Evolutionary conservation across 257 asterid species (phyloP).

Genomic region (Galeopsis tetrahit): DNA sequence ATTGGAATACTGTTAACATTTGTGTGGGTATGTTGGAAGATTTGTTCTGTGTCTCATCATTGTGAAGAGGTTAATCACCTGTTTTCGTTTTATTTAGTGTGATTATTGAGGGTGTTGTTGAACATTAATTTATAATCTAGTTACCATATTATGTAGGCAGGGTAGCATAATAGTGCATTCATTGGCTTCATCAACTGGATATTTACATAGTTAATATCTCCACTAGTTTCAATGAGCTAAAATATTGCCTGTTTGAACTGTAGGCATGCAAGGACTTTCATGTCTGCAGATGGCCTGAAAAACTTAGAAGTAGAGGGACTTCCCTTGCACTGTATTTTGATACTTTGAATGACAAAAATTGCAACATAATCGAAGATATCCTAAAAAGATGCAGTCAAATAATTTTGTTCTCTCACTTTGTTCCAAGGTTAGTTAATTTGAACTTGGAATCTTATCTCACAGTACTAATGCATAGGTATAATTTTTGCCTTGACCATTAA

Average conservation of each 20-base stretch:
- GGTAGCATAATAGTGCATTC: not conserved
- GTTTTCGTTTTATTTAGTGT: slow-evolving; percentile 1
- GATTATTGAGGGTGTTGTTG: not conserved
- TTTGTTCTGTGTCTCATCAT: slow-evolving; percentile 3
- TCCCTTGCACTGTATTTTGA: slow-evolving; percentile 84
- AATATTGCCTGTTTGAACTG: slow-evolving; percentile 28
- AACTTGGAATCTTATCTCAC: slow-evolving; percentile 23
- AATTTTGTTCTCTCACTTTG: slow-evolving; percentile 81
- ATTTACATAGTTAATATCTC: not conserved
- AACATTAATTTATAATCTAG: not conserved
- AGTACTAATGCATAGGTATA: slow-evolving; percentile 8
- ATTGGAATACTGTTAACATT: not conserved
- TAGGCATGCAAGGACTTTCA: slow-evolving; percentile 93
- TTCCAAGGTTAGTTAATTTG: slow-evolving; percentile 68
- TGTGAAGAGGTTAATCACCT: not conserved
- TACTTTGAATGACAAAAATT: slow-evolving; percentile 66
- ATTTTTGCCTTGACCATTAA: not conserved
- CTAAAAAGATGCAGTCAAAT: slow-evolving; percentile 60
- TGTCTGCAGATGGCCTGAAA: slow-evolving; percentile 86
- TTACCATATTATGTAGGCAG: slow-evolving; percentile 11
- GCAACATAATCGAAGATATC: slow-evolving; percentile 54
- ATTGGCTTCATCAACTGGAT: slow-evolving; percentile 17
- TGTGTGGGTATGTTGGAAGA: slow-evolving; percentile 19
- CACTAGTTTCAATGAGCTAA: slow-evolving; percentile 20
- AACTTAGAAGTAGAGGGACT: slow-evolving; percentile 51